Evolutionary conservation across 768 basidiomycete species (phyloP).

Genomic region (Lactifluus pinguis): DNA sequence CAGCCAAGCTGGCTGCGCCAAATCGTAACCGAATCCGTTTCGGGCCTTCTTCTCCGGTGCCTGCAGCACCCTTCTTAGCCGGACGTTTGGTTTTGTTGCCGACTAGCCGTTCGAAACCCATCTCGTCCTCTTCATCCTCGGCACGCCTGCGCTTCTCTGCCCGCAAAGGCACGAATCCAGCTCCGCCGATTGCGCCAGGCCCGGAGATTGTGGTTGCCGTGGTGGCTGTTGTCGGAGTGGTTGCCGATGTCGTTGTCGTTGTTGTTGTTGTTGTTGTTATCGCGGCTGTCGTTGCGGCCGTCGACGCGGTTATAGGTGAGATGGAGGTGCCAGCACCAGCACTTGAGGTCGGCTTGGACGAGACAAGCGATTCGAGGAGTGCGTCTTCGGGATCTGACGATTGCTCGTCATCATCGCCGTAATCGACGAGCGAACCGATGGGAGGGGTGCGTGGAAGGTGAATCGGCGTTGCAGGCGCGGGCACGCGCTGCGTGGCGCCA

Average conservation of each 20-base stretch:
- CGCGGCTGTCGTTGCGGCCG: not conserved
- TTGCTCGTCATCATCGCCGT: constrained; percentile 68
- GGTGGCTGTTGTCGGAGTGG: not conserved
- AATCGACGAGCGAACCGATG: constrained; percentile 61
- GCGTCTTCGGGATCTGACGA: constrained; percentile 42
- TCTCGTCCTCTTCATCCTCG: constrained; percentile 63
- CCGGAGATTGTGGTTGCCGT: not conserved
- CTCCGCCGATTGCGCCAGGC: constrained; percentile 13
- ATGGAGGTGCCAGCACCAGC: not conserved
- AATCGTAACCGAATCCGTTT: constrained; percentile 75
- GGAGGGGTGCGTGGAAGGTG: constrained; percentile 40
- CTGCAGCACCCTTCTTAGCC: not conserved
- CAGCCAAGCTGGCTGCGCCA: constrained; percentile 37
- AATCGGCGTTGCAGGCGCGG: constrained; percentile 20
- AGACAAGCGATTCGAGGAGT: constrained; percentile 47
- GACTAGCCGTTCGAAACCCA: constrained; percentile 50
- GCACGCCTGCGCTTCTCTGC: constrained; percentile 31
- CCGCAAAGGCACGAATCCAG: constrained; percentile 37
- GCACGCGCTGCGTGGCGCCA: constrained; percentile 38
- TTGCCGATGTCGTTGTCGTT: not conserved
- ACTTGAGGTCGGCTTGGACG: constrained; percentile 26
- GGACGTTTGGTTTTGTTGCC: constrained; percentile 32
- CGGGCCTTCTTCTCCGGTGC: constrained; percentile 21
- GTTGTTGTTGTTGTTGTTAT: not conserved
- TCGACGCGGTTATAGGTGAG: not conserved